A percentile compares a stretch with the other conserved stretches of the same genome.
Conservation (phyloP, 2,329 filamentous ascomycete genomes). For the Cadophora sp. region DNA sequence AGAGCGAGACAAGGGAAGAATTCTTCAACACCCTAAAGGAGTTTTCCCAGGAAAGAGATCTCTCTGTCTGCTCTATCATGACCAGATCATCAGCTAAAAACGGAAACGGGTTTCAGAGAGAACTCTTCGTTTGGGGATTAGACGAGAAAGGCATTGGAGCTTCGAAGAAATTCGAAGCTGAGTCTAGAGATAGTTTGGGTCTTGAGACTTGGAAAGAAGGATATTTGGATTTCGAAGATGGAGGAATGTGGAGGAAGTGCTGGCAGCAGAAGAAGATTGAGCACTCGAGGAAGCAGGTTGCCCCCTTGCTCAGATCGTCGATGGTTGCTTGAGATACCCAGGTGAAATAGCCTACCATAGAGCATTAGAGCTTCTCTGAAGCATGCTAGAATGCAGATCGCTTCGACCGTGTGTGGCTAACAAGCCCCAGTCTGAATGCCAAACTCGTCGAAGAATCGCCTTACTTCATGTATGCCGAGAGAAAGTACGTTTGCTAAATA, state of each 20-base stretch:
- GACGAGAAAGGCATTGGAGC: slow-evolving; percentile 56
- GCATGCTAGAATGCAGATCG: not conserved
- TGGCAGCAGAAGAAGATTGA: slow-evolving; percentile 72
- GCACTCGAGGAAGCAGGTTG: slow-evolving; percentile 72
- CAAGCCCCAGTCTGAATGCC: too few relatives aligned
- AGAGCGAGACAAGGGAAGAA: slow-evolving; percentile 49
- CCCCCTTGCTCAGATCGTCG: slow-evolving; percentile 64
- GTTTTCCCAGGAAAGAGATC: slow-evolving; percentile 61
- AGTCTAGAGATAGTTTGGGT: slow-evolving; percentile 55
- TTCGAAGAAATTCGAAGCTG: slow-evolving; percentile 59
- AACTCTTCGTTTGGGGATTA: slow-evolving; percentile 72
- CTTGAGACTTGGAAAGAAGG: slow-evolving; percentile 62
- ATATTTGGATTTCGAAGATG: slow-evolving; percentile 50
- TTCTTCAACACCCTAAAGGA: slow-evolving; percentile 56
- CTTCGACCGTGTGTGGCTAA: not conserved
- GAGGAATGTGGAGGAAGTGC: slow-evolving; percentile 58
- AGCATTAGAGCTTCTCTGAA: slow-evolving; percentile 39
- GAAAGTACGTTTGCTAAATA: not conserved
- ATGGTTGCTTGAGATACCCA: slow-evolving; percentile 5
- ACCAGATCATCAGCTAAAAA: slow-evolving; percentile 61
- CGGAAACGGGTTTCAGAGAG: slow-evolving; percentile 62
- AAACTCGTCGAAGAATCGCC: too few relatives aligned
- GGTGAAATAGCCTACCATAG: slow-evolving; percentile 1
- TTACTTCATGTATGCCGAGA: not conserved
- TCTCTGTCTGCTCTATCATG: slow-evolving; percentile 74